Percentiles rank a stretch among this genome's conserved stretches.
phyloP scores from a whole-genome alignment of 2,329 filamentous ascomycete species.

The Ascochyta lentis region DNA sequence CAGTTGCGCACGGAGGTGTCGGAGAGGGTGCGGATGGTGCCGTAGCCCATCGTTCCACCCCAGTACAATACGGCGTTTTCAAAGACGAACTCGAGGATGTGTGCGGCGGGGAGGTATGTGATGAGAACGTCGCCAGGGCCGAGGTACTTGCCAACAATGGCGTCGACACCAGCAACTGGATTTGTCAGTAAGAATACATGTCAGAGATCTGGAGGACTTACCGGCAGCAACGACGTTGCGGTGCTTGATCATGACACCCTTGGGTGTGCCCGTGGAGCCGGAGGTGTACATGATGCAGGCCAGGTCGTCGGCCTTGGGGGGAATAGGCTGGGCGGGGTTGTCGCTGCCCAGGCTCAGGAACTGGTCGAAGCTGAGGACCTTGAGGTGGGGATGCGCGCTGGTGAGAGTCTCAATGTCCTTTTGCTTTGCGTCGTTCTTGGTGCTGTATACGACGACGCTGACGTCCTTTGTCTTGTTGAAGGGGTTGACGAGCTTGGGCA shows the following conservation, averaged over 20 bases:
- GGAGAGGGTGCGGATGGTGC: slow-evolving; percentile 85
- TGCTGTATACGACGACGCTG: slow-evolving; percentile 66
- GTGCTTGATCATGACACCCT: slow-evolving; percentile 86
- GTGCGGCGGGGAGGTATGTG: slow-evolving; percentile 90
- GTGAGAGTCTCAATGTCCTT: slow-evolving; percentile 62
- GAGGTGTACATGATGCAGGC: slow-evolving; percentile 87
- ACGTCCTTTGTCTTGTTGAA: slow-evolving; percentile 63
- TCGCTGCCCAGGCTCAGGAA: slow-evolving; percentile 64
- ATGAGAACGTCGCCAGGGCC: slow-evolving; percentile 80
- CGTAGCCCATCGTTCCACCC: slow-evolving; percentile 92
- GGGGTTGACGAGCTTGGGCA: slow-evolving; percentile 60
- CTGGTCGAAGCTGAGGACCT: slow-evolving; percentile 63
- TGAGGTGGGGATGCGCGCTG: slow-evolving; percentile 59
- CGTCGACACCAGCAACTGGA: slow-evolving; percentile 76
- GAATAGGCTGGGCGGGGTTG: slow-evolving; percentile 73
- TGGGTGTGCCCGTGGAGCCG: slow-evolving; percentile 86
- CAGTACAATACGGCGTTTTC: slow-evolving; percentile 90
- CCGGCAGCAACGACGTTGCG: slow-evolving; percentile 78
- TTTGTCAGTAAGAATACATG: slow-evolving; percentile 17
- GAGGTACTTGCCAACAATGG: slow-evolving; percentile 78
- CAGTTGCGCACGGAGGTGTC: slow-evolving; percentile 88
- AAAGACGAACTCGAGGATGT: slow-evolving; percentile 96
- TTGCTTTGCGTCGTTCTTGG: slow-evolving; percentile 59
- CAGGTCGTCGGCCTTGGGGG: slow-evolving; percentile 75
- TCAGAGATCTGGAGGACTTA: slow-evolving; percentile 52